Conservation (phyloP, 495 filamentous ascomycete genomes). For the Daldinia grandis region DNA sequence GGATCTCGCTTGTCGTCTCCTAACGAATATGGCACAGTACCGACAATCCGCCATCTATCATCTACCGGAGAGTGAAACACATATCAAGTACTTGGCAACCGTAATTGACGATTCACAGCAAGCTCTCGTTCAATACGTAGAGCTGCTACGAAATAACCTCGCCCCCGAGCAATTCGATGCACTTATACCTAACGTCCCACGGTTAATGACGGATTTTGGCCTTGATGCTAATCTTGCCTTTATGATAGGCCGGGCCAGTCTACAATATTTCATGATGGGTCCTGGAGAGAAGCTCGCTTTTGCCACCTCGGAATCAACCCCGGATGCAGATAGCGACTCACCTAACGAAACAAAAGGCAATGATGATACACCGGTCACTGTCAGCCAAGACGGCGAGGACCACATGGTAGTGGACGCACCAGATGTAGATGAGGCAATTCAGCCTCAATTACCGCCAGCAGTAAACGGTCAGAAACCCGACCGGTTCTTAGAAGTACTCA, state of each 20-base stretch:
- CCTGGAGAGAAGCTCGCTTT: slow-evolving; percentile 44
- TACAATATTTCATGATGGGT: slow-evolving; percentile 59
- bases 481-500: slow-evolving; percentile 76
- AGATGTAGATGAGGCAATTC: slow-evolving; percentile 39
- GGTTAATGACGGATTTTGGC: slow-evolving; percentile 79
- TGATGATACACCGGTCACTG: slow-evolving; percentile 18
- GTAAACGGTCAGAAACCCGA: slow-evolving; percentile 51
- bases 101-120: slow-evolving; percentile 90
- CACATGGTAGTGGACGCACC: slow-evolving; percentile 50
- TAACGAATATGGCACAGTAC: slow-evolving; percentile 91
- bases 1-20: slow-evolving; percentile 75
- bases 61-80: slow-evolving; percentile 69
- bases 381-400: slow-evolving; percentile 47
- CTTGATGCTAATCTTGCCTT: slow-evolving; percentile 87
- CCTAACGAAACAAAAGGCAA: slow-evolving; percentile 45
- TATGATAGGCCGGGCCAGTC: slow-evolving; percentile 78
- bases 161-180: slow-evolving; percentile 79
- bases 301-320: slow-evolving; percentile 36
- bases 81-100: slow-evolving; percentile 82
- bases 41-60: slow-evolving; percentile 80
- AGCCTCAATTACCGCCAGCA: slow-evolving; percentile 28
- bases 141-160: slow-evolving; percentile 83
- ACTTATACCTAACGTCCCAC: slow-evolving; percentile 76
- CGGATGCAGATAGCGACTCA: slow-evolving; percentile 54
- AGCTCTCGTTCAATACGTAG: slow-evolving; percentile 85